Evolutionary conservation across 345 rosid species (phyloP).

Genomic region (Populus deltoides): DNA sequence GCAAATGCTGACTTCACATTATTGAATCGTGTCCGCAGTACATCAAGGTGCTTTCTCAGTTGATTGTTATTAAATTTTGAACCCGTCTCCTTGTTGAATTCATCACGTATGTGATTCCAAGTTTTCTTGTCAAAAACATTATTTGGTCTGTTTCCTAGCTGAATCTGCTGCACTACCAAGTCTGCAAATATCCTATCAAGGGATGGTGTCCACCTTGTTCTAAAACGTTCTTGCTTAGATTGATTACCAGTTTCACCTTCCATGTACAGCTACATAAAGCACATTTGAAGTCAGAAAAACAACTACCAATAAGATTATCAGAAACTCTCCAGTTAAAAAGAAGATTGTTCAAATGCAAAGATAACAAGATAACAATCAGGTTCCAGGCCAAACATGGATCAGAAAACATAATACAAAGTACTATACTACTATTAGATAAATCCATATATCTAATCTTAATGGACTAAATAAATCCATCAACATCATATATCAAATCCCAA

Average conservation of each 20-base stretch:
- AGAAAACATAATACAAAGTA: too few relatives aligned
- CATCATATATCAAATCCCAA: too few relatives aligned
- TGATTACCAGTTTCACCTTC: slow-evolving; percentile 45
- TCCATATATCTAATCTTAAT: too few relatives aligned
- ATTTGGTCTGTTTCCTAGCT: slow-evolving; percentile 60
- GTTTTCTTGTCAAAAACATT: slow-evolving; percentile 71
- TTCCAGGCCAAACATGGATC: too few relatives aligned
- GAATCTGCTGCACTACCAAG: slow-evolving; percentile 71
- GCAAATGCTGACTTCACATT: slow-evolving; percentile 50
- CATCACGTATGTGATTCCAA: slow-evolving; percentile 61
- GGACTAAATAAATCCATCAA: too few relatives aligned
- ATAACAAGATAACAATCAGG: not conserved
- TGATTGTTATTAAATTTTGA: slow-evolving; percentile 76
- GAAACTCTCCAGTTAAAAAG: not conserved
- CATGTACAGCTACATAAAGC: slow-evolving; percentile 35
- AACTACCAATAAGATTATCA: not conserved
- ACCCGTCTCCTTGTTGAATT: slow-evolving; percentile 58
- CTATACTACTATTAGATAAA: too few relatives aligned
- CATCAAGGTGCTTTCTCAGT: slow-evolving; percentile 73
- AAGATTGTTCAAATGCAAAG: not conserved
- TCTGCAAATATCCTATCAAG: slow-evolving; percentile 71
- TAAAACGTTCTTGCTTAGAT: slow-evolving; percentile 58
- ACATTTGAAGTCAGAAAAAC: not conserved
- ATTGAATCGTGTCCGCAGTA: slow-evolving; percentile 64
- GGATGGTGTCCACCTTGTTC: slow-evolving; percentile 66